phyloP scores from a whole-genome alignment of 1,284 basidiomycete genomes.

The Athelia psychrophila region DNA sequence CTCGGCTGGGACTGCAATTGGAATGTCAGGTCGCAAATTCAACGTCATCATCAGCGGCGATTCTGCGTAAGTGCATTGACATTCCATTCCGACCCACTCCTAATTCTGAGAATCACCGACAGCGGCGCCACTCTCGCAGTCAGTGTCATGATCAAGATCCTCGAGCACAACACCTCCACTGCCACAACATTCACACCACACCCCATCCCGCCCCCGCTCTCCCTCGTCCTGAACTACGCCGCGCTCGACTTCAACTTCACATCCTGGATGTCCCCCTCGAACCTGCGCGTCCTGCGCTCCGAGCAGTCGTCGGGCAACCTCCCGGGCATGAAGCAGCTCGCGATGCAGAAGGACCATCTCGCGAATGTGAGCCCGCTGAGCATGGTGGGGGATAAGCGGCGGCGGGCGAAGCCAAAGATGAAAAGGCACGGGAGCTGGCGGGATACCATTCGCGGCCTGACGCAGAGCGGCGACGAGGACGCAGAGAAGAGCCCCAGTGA shows the following conservation, averaged over 20 bases:
- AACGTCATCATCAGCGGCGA: slow-evolving; percentile 83
- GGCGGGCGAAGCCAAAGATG: slow-evolving; percentile 45
- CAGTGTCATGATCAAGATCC: slow-evolving; percentile 79
- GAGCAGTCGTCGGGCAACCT: slow-evolving; percentile 80
- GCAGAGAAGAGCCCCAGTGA: slow-evolving; percentile 9
- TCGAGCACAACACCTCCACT: slow-evolving; percentile 61
- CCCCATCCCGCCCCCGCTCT: slow-evolving; percentile 57
- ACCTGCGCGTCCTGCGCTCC: slow-evolving; percentile 78
- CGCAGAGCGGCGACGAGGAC: slow-evolving; percentile 35
- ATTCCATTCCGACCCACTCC: no score
- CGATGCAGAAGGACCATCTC: slow-evolving; percentile 86
- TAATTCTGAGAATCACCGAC: no score
- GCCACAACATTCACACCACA: slow-evolving; percentile 33
- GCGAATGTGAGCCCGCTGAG: slow-evolving; percentile 83
- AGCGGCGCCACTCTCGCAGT: slow-evolving; percentile 86
- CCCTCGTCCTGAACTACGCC: slow-evolving; percentile 80
- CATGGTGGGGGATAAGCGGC: slow-evolving; percentile 74
- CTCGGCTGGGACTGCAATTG: slow-evolving; percentile 77
- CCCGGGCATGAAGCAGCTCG: slow-evolving; percentile 57
- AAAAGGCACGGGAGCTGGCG: slow-evolving; percentile 56
- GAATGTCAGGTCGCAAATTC: slow-evolving; percentile 79
- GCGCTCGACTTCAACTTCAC: slow-evolving; percentile 96
- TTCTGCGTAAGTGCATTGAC: slow-evolving; percentile 74
- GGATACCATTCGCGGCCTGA: slow-evolving; percentile 46
- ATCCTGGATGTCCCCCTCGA: slow-evolving; percentile 93